phyloP scores from a whole-genome alignment of 805 yeast species.

The Starmerella powellii region DNA sequence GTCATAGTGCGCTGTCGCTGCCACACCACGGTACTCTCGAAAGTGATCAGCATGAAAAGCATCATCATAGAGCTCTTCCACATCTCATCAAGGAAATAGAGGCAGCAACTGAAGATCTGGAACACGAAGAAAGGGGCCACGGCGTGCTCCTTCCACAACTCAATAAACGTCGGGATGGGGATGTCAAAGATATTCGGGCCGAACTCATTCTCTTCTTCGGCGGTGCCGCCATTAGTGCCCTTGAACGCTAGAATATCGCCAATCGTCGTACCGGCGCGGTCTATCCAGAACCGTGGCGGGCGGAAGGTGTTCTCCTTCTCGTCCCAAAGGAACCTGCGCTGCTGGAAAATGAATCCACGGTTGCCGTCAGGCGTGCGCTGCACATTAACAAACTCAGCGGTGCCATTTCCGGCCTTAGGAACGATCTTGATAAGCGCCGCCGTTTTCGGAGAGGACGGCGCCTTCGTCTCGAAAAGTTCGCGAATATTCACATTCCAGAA shows the following conservation, averaged over 20 bases:
- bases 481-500: slow-evolving; percentile 74
- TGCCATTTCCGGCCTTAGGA: slow-evolving; percentile 78
- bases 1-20: slow-evolving; percentile 90
- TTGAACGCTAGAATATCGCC: slow-evolving; percentile 41
- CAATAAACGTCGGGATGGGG: slow-evolving; percentile 84
- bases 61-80: slow-evolving; percentile 93
- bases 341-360: slow-evolving; percentile 71
- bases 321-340: slow-evolving; percentile 74
- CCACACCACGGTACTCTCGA: slow-evolving; percentile 88
- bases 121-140: slow-evolving; percentile 96
- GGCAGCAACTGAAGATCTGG: slow-evolving; percentile 87
- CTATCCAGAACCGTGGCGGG: slow-evolving; percentile 65
- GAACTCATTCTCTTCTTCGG: slow-evolving; percentile 40
- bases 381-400: slow-evolving; percentile 65
- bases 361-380: slow-evolving; percentile 44
- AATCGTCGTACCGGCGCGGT: slow-evolving; percentile 48
- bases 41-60: slow-evolving; percentile 78
- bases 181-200: slow-evolving; percentile 87
- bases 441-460: slow-evolving; percentile 41
- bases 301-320: slow-evolving; percentile 43
- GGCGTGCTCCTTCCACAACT: slow-evolving; percentile 91
- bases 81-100: slow-evolving; percentile 93
- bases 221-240: slow-evolving; percentile 36
- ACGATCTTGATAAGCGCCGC: slow-evolving; percentile 65
- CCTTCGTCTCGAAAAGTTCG: slow-evolving; percentile 53